Evolutionary conservation across 1,284 basidiomycete species (phyloP).

Genomic region (Malassezia caprae): DNA sequence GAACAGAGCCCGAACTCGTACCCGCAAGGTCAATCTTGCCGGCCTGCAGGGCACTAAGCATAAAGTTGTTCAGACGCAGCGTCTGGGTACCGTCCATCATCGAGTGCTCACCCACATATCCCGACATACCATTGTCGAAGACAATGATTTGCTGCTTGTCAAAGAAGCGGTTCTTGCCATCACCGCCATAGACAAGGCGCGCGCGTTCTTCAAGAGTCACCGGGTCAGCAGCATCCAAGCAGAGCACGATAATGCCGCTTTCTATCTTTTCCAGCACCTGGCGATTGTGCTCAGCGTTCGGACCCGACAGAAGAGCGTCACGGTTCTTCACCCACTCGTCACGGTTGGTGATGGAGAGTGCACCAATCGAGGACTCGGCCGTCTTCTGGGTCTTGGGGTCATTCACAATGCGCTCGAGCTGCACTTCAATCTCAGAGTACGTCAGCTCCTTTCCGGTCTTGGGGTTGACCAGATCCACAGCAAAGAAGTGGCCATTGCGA

Average conservation of each 20-base stretch:
- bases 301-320: slow-evolving; percentile 51
- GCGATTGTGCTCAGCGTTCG: slow-evolving; percentile 57
- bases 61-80: slow-evolving; percentile 86
- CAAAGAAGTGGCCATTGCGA: slow-evolving; percentile 85
- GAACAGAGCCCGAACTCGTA: slow-evolving; percentile 53
- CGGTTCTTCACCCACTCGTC: slow-evolving; percentile 76
- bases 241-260: slow-evolving; percentile 75
- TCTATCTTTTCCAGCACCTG: slow-evolving; percentile 71
- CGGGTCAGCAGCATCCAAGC: slow-evolving; percentile 70
- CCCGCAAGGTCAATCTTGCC: slow-evolving; percentile 61
- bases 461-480: slow-evolving; percentile 54
- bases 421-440: slow-evolving; percentile 67
- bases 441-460: slow-evolving; percentile 59
- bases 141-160: slow-evolving; percentile 79
- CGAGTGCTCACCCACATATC: slow-evolving; percentile 88
- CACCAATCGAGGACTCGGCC: slow-evolving; percentile 61
- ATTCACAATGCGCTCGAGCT: slow-evolving; percentile 69
- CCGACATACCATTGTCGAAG: slow-evolving; percentile 75
- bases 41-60: slow-evolving; percentile 67
- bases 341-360: slow-evolving; percentile 75
- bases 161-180: slow-evolving; percentile 79
- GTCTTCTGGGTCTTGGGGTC: slow-evolving; percentile 57
- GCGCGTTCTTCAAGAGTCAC: slow-evolving; percentile 63
- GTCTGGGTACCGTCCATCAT: slow-evolving; percentile 96
- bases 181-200: slow-evolving; percentile 76